Evolutionary conservation across 2,329 filamentous ascomycete genomes (phyloP).

Genomic region (Ceratocystiopsis sp.): DNA sequence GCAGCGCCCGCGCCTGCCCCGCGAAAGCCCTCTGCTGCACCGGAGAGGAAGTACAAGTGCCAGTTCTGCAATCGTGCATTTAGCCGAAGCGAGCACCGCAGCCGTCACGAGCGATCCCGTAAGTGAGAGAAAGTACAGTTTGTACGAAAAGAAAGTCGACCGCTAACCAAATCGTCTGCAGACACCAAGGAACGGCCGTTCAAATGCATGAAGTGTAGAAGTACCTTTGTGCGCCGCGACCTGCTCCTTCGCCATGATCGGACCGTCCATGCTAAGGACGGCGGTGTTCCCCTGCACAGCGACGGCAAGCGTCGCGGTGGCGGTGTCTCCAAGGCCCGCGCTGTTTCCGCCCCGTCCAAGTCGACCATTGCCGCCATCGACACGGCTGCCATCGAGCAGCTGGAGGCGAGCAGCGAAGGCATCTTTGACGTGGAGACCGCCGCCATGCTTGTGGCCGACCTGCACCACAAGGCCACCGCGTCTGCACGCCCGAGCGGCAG

Average conservation of each 20-base stretch:
- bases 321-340: constrained; percentile 42
- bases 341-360: constrained; percentile 52
- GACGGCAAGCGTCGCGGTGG: constrained; percentile 75
- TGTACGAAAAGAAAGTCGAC: too few relatives aligned
- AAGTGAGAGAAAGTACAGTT: constrained; percentile 33
- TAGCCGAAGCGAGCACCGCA: constrained; percentile 91
- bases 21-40: constrained; percentile 59
- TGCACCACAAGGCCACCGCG: constrained; percentile 82
- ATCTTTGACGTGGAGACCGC: constrained; percentile 94
- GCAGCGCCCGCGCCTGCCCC: constrained; percentile 52
- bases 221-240: constrained; percentile 95
- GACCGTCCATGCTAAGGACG: constrained; percentile 96
- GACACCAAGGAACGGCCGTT: constrained; percentile 98
- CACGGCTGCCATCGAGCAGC: constrained; percentile 73
- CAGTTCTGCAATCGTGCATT: constrained; percentile 97
- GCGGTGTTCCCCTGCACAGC: constrained; percentile 81
- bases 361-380: constrained; percentile 59
- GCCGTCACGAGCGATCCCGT: constrained; percentile 95
- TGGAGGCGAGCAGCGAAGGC: constrained; percentile 77
- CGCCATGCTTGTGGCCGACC: constrained; percentile 95
- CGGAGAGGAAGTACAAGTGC: constrained; percentile 99
- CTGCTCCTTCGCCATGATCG: constrained; percentile 91
- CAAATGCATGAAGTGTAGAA: constrained; percentile 95
- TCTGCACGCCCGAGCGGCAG: constrained; percentile 43
- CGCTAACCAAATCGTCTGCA: constrained; percentile 20